Evolutionary conservation across 2,329 filamentous ascomycete genomes (phyloP).

Genomic region (Alternaria solani): DNA sequence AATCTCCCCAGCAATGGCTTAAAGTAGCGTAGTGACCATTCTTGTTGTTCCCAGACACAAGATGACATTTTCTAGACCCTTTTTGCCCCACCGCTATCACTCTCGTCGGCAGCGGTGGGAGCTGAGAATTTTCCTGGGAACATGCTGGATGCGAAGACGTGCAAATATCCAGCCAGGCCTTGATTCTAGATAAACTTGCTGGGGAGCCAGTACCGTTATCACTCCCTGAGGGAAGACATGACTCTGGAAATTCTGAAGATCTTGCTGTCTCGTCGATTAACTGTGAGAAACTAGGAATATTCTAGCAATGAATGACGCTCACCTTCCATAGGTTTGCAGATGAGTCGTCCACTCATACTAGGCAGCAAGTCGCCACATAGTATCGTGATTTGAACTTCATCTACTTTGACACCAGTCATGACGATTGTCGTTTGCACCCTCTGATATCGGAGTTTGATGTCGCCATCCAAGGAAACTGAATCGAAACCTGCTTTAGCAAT

Average conservation of each 20-base stretch:
- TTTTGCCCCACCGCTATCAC: neutral
- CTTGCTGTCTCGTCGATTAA: too few species aligned
- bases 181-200: neutral
- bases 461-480: too few species aligned
- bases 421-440: too few species aligned
- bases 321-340: too few species aligned
- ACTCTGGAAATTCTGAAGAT: neutral
- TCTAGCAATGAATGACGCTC: accelerated
- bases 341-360: too few species aligned
- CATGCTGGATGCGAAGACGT: neutral
- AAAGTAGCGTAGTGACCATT: neutral
- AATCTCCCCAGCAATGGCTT: neutral
- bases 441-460: too few species aligned
- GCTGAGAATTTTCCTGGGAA: neutral
- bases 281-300: accelerated
- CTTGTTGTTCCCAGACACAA: neutral
- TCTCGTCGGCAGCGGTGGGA: neutral
- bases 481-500: too few species aligned
- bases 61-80: accelerated
- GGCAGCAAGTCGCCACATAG: too few species aligned
- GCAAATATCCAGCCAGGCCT: neutral
- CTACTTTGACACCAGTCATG: too few species aligned
- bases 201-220: neutral
- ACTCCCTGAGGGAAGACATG: neutral
- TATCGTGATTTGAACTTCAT: too few species aligned